These are phyloP conservation scores for Erysimum cheiri DNA, from an alignment of 441 rosid genomes.

Conservation along the genomic window DNA sequence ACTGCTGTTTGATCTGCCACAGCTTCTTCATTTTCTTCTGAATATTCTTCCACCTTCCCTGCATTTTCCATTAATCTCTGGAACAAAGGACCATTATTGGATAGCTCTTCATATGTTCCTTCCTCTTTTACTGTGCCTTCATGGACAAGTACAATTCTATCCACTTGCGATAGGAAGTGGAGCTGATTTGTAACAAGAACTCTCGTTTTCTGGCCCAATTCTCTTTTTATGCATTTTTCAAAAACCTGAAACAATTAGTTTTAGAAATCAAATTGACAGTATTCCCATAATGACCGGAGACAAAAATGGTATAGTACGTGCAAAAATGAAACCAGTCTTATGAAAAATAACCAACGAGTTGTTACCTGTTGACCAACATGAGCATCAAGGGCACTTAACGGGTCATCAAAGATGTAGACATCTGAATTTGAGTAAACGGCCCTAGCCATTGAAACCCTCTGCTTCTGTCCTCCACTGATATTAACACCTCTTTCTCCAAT, in stretches of 20 bases:
- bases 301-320: conserved; percentile 1
- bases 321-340: conserved; percentile 17
- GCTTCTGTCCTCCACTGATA: conserved; percentile 97
- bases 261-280: conserved; percentile 7
- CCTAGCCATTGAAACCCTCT: conserved; percentile 97
- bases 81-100: conserved; percentile 71
- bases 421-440: conserved; percentile 92
- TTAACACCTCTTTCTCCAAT: conserved; percentile 98
- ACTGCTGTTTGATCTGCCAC: conserved; percentile 49
- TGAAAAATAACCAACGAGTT: conserved; percentile 5
- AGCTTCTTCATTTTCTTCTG: conserved; percentile 61
- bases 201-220: conserved; percentile 79
- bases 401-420: conserved; percentile 91
- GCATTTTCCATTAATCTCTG: conserved; percentile 97
- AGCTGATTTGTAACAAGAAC: conserved; percentile 98
- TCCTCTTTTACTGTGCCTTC: conserved; percentile 91
- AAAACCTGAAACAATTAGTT: conserved; percentile 68
- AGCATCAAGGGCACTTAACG: conserved; percentile 95
- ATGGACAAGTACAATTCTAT: conserved; percentile 80
- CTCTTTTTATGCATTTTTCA: conserved; percentile 87
- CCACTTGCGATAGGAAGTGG: conserved; percentile 95
- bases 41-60: conserved; percentile 92
- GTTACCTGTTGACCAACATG: conserved; percentile 92
- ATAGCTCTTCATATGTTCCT: conserved; percentile 92
- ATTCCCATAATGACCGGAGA: not conserved